phyloP scores from a whole-genome alignment of 2,329 filamentous ascomycete genomes.

The Colletotrichum shisoi region DNA sequence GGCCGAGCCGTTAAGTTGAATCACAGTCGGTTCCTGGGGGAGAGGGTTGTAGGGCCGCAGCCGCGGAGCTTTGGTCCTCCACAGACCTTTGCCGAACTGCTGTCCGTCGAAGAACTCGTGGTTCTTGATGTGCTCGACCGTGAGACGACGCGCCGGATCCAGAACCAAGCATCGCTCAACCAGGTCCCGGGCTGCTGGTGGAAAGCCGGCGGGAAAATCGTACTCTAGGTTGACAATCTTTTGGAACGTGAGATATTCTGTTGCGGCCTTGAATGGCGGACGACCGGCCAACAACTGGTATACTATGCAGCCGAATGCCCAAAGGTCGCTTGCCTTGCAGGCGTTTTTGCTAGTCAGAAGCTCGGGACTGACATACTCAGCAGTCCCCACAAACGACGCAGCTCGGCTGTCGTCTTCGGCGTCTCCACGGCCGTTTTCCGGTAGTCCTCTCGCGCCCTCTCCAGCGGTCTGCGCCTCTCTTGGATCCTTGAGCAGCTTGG shows the following conservation, averaged over 20 bases:
- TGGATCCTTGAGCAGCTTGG: constrained; percentile 81
- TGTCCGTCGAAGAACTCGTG: constrained; percentile 95
- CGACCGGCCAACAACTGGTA: constrained; percentile 96
- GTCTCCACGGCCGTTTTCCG: constrained; percentile 49
- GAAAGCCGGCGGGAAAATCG: constrained; percentile 89
- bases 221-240: constrained; percentile 97
- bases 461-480: constrained; percentile 57
- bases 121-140: constrained; percentile 95
- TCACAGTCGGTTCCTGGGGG: constrained; percentile 74
- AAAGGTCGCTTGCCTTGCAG: constrained; percentile 96
- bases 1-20: constrained; percentile 72
- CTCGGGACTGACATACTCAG: constrained; percentile 97
- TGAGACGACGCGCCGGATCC: constrained; percentile 82
- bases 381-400: constrained; percentile 95
- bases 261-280: constrained; percentile 93
- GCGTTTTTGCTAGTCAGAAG: constrained; percentile 96
- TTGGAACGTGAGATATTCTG: constrained; percentile 97
- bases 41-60: constrained; percentile 84
- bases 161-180: constrained; percentile 90
- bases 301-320: constrained; percentile 98
- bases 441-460: constrained; percentile 50
- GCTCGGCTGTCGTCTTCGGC: constrained; percentile 73
- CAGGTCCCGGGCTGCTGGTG: constrained; percentile 82
- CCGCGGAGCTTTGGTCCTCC: constrained; percentile 88
- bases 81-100: constrained; percentile 81